Evolutionary conservation across 2,329 filamentous ascomycete species (phyloP).

Genomic region (Apiospora koreana): DNA sequence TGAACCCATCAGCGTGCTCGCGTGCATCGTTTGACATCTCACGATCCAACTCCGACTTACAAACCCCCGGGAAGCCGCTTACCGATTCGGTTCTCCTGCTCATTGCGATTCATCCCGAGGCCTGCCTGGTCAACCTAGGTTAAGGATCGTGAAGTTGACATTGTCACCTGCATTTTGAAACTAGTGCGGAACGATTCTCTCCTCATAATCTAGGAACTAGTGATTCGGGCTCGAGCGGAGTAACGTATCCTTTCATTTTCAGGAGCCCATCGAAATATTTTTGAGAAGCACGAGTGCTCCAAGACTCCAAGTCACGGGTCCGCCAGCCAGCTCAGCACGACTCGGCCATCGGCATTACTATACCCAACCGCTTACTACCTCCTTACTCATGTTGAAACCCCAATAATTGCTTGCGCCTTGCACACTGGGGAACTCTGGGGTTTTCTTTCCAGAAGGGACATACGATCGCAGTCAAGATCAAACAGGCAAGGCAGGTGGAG

Average conservation of each 20-base stretch:
- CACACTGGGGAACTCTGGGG: slow-evolving; percentile 1
- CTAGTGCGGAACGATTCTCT: slow-evolving; percentile 6
- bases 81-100: neutral
- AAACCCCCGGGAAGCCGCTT: neutral
- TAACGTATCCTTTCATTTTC: neutral
- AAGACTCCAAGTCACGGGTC: neutral
- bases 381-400: slow-evolving; percentile 3
- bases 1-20: neutral
- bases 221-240: neutral
- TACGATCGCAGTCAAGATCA: neutral
- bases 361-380: neutral
- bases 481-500: slow-evolving; percentile 1
- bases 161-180: neutral
- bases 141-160: slow-evolving; percentile 2
- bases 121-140: neutral
- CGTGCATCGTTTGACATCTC: slow-evolving; percentile 8
- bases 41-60: neutral
- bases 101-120: neutral
- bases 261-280: neutral
- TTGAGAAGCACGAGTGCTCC: neutral
- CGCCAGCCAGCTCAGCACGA: slow-evolving; percentile 4
- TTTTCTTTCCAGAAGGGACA: neutral
- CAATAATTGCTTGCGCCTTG: neutral
- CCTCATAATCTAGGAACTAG: neutral
- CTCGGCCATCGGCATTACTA: neutral